Base-by-base conservation (phyloP, 2,329 filamentous ascomycete species). In the Emergomyces pasteurianus region DNA sequence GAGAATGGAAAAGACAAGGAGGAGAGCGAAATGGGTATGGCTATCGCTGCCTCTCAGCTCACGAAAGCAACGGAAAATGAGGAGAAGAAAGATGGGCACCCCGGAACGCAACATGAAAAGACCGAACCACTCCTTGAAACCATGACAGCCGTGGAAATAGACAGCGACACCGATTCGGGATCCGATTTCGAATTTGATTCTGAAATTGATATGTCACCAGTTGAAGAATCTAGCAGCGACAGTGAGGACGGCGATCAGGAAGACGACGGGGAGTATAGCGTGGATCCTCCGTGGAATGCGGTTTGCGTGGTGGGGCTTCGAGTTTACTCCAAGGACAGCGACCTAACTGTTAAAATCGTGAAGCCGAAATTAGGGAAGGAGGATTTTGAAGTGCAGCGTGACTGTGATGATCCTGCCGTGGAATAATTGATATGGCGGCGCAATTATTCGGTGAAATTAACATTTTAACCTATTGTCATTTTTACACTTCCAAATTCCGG, bases 241-340 rank as follows among this genome's bases (percentile, higher is more conserved):
- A 28, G 42, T 57, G 55, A 26, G 38, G 43, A 31, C 18, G 62
- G 59, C 31, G 47, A 60, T 62, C 16, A 36, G 12, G 26, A 47
- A 36, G 34, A 42, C 23, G 46, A 49, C 18, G 18, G 57, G 21
- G 23, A 38, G 26, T 38, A 40, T 16, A 53, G 43, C 16, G 58
- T 46, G 4, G 3, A 34, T 5, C 40, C 31, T 14, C 81, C 81
- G 0, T 86, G 83, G 83, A 84, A 85, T 65, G 83, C 83, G 0
- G 77, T 84, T 0, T 83, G 81, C 63, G 81, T 85, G 18, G 77
- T 85, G 4, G 83, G 83, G 0, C 69, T 86, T 36, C 74, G 81
- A 6, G 82, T 86, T 0, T 85, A 83, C 66, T 79, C 77, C 10
- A 78, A 81, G 62, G 79, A 82, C 63, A 73, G 72, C 6, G 69